Base-by-base conservation (phyloP, 2,329 filamentous ascomycete genomes). In the Aspergillus fructus region DNA sequence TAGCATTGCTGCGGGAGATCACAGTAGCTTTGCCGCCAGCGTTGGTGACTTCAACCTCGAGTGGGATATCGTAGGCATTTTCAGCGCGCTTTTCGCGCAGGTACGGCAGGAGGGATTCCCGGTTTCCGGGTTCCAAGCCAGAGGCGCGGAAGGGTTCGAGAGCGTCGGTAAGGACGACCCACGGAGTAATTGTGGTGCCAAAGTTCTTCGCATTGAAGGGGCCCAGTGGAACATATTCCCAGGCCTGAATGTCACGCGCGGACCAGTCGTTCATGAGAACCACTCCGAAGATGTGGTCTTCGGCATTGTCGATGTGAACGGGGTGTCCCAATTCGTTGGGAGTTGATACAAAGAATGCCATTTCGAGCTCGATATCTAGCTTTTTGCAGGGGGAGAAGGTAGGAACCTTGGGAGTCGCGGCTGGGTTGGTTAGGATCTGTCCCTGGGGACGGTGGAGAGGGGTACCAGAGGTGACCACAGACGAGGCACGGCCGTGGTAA, bases 231-330 rank as follows among this genome's bases (percentile, higher is more conserved):
- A 93, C 82, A 64, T 93, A 93, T 73, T 96, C 91, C 89, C 89
- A 94, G 0, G 83, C 83, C 70, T 96, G 91, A 49, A 94, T 87
- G 65, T 94, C 90, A 61, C 90, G 80, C 4, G 90, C 90, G 54
- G 87, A 91, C 91, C 91, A 96, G 74, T 96, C 91, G 65, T 96
- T 96, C 80, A 96, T 83, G 56, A 96, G 75, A 0, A 94, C 90
- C 24, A 91, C 81, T 13, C 91, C 91, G 68, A 94, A 94, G 27
- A 96, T 81, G 66, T 86, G 81, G 17, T 90, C 83, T 53, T 87
- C 85, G 0, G 90, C 90, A 45, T 87, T 76, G 3, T 78, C 75
- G 21, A 93, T 82, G 1, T 79, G 74, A 19, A 94, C 80, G 0
- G 85, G 82, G 53, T 82, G 76, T 6, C 90, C 89, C 67, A 91